Evolutionary conservation across 805 yeast species (phyloP).

Genomic region (Ogataea trehalophila): DNA sequence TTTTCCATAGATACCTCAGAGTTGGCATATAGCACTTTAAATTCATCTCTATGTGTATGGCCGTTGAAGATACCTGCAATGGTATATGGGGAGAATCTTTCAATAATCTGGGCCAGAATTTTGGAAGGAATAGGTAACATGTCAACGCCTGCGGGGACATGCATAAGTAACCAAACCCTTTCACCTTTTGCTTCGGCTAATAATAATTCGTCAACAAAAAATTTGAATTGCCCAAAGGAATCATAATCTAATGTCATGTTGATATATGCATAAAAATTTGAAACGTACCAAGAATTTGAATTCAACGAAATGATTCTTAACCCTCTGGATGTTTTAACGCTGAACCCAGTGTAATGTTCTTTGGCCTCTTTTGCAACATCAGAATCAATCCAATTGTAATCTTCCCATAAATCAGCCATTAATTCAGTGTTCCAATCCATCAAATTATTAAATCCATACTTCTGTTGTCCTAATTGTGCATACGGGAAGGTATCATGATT

Average conservation of each 20-base stretch:
- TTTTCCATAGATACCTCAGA: constrained; percentile 31
- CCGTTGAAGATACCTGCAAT: constrained; percentile 69
- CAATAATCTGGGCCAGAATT: constrained; percentile 51
- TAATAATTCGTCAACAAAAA: constrained; percentile 56
- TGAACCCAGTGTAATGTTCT: constrained; percentile 58
- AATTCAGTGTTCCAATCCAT: constrained; percentile 45
- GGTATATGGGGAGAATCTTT: constrained; percentile 63
- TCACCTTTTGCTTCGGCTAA: constrained; percentile 53
- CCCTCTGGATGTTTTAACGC: constrained; percentile 51
- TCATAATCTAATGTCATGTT: constrained; percentile 47
- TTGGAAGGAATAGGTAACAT: constrained; percentile 59
- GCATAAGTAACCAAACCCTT: constrained; percentile 71
- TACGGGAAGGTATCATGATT: constrained; percentile 73
- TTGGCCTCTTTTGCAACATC: constrained; percentile 31
- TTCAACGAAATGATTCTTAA: constrained; percentile 58
- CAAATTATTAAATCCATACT: constrained; percentile 37
- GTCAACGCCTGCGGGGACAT: constrained; percentile 59
- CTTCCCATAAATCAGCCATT: constrained; percentile 45
- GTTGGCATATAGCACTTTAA: constrained; percentile 50
- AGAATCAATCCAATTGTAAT: constrained; percentile 40
- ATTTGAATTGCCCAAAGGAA: constrained; percentile 57
- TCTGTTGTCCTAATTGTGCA: constrained; percentile 58
- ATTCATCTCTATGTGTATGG: constrained; percentile 67
- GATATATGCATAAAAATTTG: constrained; percentile 54
- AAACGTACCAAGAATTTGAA: constrained; percentile 63